Base-by-base conservation (phyloP, 2,329 filamentous ascomycete species). In the Epichloe glyceriae region DNA sequence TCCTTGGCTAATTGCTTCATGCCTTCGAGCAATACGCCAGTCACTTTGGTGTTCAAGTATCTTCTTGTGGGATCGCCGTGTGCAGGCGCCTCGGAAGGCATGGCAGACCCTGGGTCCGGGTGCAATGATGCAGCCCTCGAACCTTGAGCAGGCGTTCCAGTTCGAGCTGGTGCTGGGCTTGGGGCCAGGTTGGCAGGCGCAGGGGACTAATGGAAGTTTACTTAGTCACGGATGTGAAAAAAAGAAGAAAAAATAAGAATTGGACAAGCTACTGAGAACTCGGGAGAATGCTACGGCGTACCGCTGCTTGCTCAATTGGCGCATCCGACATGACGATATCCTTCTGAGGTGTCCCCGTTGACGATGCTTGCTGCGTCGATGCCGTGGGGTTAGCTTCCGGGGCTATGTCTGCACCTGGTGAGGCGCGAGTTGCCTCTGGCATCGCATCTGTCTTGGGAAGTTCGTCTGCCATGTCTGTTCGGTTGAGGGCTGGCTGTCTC, bases 1-100 rank as follows among this genome's bases (percentile, higher is more conserved):
- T 88, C 82, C 57, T 78, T 81, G 4, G 82, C 83, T 53, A 89
- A 63, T 50, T 75, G 66, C 69, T 88, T 88, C 82, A 89, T 85
- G 22, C 84, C 85, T 59, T 88, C 84, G 39, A 88, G 68, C 52
- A 89, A 61, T 26, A 78, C 75, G 1, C 78, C 78, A 0, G 83
- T 85, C 40, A 89, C 76, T 58, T 82, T 86, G 46, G 75, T 73
- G 61, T 88, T 88, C 57, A 89, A 67, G 63, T 88, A 89, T 59
- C 79, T 76, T 43, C 85, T 76, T 5, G 80, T 80, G 1, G 82
- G 80, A 20, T 84, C 85, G 45, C 85, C 84, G 60, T 87, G 82
- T 1, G 75, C 67, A 1, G 78, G 73, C 14, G 80, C 75, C 60
- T 83, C 76, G 12, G 74, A 66, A 1, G 81, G 81, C 64, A 83